A percentile compares a stretch with the other conserved stretches of the same genome.
These are phyloP conservation scores for Gonium pectorale DNA, from an alignment of 139 green algal species.

Conservation along the genomic window DNA sequence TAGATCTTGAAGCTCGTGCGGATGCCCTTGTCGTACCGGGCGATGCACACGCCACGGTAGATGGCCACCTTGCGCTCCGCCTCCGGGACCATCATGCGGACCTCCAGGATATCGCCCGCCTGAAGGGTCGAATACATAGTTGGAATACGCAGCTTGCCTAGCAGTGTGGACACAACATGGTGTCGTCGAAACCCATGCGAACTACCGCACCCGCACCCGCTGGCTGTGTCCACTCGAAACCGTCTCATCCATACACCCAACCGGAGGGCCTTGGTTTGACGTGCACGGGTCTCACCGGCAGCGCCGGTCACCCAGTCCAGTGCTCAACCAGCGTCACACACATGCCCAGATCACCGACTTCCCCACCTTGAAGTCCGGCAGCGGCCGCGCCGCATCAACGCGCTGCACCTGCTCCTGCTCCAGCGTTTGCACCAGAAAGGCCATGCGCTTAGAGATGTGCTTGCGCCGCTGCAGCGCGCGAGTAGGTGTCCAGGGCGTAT, in stretches of 20 bases:
- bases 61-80: constrained; percentile 53
- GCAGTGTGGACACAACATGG: too few species aligned
- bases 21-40: constrained; percentile 59
- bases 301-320: too few species aligned
- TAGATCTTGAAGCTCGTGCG: constrained; percentile 53
- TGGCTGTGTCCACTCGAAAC: too few species aligned
- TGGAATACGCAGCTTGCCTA: too few species aligned
- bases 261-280: too few species aligned
- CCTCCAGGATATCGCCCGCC: constrained; percentile 66
- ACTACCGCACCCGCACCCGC: too few species aligned
- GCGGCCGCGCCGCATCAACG: constrained; percentile 13
- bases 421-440: constrained; percentile 54
- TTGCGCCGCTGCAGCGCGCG: constrained; percentile 51
- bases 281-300: too few species aligned
- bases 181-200: too few species aligned
- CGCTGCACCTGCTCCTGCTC: constrained; percentile 39
- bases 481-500: constrained; percentile 62
- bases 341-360: too few species aligned
- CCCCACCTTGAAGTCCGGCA: constrained; percentile 67
- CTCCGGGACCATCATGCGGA: constrained; percentile 66
- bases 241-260: too few species aligned
- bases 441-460: constrained; percentile 55
- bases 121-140: too few species aligned
- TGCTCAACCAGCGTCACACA: too few species aligned
- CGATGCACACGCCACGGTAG: constrained; percentile 69